Evolutionary conservation across 1,139 yeast species (phyloP).

Genomic region (Debaryomycetaceae sp.): DNA sequence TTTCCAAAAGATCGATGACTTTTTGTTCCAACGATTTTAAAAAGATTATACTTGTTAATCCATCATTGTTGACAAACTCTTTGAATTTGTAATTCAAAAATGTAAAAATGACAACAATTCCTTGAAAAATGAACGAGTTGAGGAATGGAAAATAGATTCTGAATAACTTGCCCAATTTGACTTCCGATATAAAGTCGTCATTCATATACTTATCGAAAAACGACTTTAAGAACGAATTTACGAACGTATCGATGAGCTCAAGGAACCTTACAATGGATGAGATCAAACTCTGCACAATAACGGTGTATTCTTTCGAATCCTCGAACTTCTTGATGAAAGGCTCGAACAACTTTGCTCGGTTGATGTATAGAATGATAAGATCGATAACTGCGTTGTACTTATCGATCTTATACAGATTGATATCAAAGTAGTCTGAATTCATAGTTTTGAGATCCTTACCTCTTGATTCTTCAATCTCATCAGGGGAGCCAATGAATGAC

Average conservation of each 20-base stretch:
- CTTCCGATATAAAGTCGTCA: slow-evolving; percentile 11
- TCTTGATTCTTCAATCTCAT: slow-evolving; percentile 3
- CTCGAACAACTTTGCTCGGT: slow-evolving; percentile 50
- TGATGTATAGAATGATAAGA: slow-evolving; percentile 43
- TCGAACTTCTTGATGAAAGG: slow-evolving; percentile 45
- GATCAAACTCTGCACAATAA: slow-evolving; percentile 28
- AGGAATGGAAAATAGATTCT: slow-evolving; percentile 43
- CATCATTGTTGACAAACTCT: slow-evolving; percentile 26
- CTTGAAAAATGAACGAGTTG: slow-evolving; percentile 49
- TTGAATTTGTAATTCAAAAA: slow-evolving; percentile 41
- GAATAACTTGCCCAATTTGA: slow-evolving; percentile 32
- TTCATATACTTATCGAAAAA: slow-evolving; percentile 14
- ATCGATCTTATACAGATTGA: slow-evolving; percentile 29
- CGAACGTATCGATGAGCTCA: slow-evolving; percentile 28
- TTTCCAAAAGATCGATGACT: slow-evolving; percentile 19
- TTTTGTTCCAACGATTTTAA: slow-evolving; percentile 22
- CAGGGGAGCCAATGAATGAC: slow-evolving; percentile 11
- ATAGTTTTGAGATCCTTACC: slow-evolving; percentile 10
- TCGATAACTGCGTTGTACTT: slow-evolving; percentile 39
- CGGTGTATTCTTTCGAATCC: slow-evolving; percentile 22
- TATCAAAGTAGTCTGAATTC: slow-evolving; percentile 5
- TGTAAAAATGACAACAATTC: slow-evolving; percentile 49
- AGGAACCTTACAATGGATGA: slow-evolving; percentile 39
- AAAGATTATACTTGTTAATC: slow-evolving; percentile 18
- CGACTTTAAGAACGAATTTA: slow-evolving; percentile 17